Evolutionary conservation across 2,329 filamentous ascomycete species (phyloP).

Genomic region (Blastomyces parvus): DNA sequence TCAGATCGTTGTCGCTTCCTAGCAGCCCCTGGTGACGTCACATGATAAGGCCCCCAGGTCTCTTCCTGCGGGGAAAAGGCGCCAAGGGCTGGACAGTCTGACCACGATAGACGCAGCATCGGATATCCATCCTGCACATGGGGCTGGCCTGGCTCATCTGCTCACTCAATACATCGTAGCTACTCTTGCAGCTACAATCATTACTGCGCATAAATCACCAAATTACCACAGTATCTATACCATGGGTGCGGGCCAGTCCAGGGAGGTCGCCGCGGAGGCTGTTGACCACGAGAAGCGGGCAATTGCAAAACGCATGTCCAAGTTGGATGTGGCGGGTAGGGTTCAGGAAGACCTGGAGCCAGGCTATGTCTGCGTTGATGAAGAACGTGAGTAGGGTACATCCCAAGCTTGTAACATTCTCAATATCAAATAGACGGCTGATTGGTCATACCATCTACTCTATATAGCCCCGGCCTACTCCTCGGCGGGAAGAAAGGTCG

Average conservation of each 20-base stretch:
- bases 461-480: slow-evolving; percentile 18
- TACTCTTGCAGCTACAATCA: no score
- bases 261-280: not conserved
- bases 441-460: no score
- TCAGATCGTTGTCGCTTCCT: no score
- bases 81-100: no score
- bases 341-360: not conserved
- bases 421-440: not conserved
- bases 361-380: slow-evolving; percentile 10
- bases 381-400: slow-evolving; percentile 14
- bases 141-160: not conserved
- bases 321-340: not conserved
- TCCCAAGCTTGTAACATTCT: not conserved
- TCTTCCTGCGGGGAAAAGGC: no score
- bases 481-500: slow-evolving; percentile 11
- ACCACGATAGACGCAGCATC: not conserved
- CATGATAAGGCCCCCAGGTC: no score
- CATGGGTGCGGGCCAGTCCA: slow-evolving; percentile 14
- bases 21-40: no score
- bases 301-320: slow-evolving; percentile 8
- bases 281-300: slow-evolving; percentile 5
- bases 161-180: no score
- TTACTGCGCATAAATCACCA: not conserved
- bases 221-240: not conserved
- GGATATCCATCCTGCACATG: not conserved